Base-by-base conservation (phyloP, 495 filamentous ascomycete genomes). In the Penicillium odoratum region DNA sequence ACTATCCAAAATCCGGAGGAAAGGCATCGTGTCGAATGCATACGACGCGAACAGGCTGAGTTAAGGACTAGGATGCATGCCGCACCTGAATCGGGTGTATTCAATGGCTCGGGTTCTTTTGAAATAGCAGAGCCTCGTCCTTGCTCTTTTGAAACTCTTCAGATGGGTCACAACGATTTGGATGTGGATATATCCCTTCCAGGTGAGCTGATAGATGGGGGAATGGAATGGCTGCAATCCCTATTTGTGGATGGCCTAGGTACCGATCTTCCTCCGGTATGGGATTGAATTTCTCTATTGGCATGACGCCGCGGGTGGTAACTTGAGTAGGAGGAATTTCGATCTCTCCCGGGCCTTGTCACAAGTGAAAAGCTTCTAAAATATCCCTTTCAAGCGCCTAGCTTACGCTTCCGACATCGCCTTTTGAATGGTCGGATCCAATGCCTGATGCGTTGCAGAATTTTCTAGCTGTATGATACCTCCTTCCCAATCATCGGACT, bases 401-500 rank as follows among this genome's bases (percentile, higher is more conserved):
- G 21, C 21, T 2, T 2, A 21, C 2, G 21, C 21, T 21, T 21
- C 21, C 21, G 21, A 21, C 21, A 21, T 21, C 21, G 1, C 21
- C 1, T 21, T 33, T 7, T 3, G 9, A 33, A 6, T 10, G 2
- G 2, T 33, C 31, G 9, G 31, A 33, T 33, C 31, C 31, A 33
- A 0, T n/a, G 11, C 15, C 11, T 26, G 21, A 21, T 21, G 2
- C 21, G 21, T 1, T 21, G 2, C 21, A 21, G 21, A 21, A 21
- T 21, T 21, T 21, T 21, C 21, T 21, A 21, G 21, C 21, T 21
- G 21, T 53, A n/a, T 26, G 33, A n/a, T 15, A 81, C 72, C 79
- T 90, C 82, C 48, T 74, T 69, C 47, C 77, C 71, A 48, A 91
- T 88, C 38, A 91, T 74, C 8, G 74, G 72, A 49, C 85, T 89